Conservation (phyloP, 2,329 filamentous ascomycete genomes). For the Ophiocordyceps camponoti-leonardi region DNA sequence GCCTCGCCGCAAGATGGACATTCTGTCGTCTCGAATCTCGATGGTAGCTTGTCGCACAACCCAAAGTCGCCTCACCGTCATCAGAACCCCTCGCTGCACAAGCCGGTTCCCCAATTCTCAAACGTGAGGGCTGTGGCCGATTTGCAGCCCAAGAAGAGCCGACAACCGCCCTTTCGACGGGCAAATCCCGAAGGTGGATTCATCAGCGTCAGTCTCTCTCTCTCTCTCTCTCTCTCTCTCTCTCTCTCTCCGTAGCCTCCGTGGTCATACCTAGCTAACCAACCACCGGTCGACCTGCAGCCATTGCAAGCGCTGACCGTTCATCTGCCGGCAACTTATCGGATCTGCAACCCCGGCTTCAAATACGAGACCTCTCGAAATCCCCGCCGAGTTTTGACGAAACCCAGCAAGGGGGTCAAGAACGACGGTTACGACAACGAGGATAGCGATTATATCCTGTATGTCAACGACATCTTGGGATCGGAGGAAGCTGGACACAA, state of each 20-base stretch:
- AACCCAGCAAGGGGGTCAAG: slow-evolving; percentile 95
- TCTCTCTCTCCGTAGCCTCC: background rate
- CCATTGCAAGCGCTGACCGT: slow-evolving; percentile 89
- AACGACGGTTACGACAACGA: slow-evolving; percentile 99
- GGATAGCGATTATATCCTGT: slow-evolving; percentile 97
- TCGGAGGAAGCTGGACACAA: slow-evolving; percentile 98
- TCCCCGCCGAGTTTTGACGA: slow-evolving; percentile 85
- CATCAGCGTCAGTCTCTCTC: slow-evolving; percentile 59
- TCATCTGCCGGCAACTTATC: slow-evolving; percentile 85
- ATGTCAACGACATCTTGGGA: slow-evolving; percentile 95
- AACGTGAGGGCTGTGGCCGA: slow-evolving; percentile 59
- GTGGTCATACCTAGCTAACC: background rate
- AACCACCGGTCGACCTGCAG: slow-evolving; percentile 23
- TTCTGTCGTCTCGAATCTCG: slow-evolving; percentile 53
- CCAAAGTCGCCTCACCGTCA: slow-evolving; percentile 41
- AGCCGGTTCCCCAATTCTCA: slow-evolving; percentile 74
- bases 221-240: too few relatives aligned
- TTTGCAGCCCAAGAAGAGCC: slow-evolving; percentile 65
- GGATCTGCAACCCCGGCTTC: slow-evolving; percentile 94
- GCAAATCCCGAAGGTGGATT: slow-evolving; percentile 96
- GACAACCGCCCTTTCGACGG: slow-evolving; percentile 77
- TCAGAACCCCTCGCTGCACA: slow-evolving; percentile 27
- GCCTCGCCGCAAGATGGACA: slow-evolving; percentile 54
- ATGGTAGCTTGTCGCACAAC: slow-evolving; percentile 42
- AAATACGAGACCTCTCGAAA: slow-evolving; percentile 98